Base-by-base conservation (phyloP, 2,329 filamentous ascomycete species). In the Didymella exigua region DNA sequence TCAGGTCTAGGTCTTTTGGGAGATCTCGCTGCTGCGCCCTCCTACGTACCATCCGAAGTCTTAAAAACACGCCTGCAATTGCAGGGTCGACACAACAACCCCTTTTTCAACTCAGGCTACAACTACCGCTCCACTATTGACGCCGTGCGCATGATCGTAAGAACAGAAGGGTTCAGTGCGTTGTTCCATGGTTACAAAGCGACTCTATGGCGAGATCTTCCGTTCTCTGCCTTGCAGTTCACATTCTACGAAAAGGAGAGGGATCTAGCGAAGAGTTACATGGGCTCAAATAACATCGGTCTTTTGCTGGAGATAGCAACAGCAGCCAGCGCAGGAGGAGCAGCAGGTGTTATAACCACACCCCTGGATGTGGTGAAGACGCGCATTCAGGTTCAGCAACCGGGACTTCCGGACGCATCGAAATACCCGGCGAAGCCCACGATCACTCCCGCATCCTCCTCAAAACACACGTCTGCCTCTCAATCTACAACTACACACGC, bases 301-400 rank as follows among this genome's bases (percentile, higher is more conserved):
- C 77, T 96, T 29, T 83, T 87, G 0, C 75, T 98, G 31, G 95
- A 99, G 73, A 88, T 98, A 21, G 75, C 96, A 13, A 99, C 95
- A 0, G 95, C 93, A 14, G 92, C 90, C 3, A 88, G 87, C 3
- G 96, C 95, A 5, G 95, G 95, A 64, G 93, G 93, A 33, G 86
- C 98, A 74, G 95, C 95, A 1, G 95, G 95, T 47, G 90, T 96
- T 7, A 86, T 99, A 13, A 99, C 95, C 2, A 98, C 95, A 69
- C 95, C 95, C 1, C 84, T 99, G 60, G 95, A 99, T 69, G 95
- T 99, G 5, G 93, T 99, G 58, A 99, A 99, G 78, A 99, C 95
- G 0, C 84, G 95, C 49, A 89, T 97, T 29, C 96, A 99, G 75
- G 99, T 95, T 0, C 95, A 99, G 75, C 84, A 96, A 46, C 86